phyloP scores from a whole-genome alignment of 2,329 filamentous ascomycete species.

The Didymella keratinophila region DNA sequence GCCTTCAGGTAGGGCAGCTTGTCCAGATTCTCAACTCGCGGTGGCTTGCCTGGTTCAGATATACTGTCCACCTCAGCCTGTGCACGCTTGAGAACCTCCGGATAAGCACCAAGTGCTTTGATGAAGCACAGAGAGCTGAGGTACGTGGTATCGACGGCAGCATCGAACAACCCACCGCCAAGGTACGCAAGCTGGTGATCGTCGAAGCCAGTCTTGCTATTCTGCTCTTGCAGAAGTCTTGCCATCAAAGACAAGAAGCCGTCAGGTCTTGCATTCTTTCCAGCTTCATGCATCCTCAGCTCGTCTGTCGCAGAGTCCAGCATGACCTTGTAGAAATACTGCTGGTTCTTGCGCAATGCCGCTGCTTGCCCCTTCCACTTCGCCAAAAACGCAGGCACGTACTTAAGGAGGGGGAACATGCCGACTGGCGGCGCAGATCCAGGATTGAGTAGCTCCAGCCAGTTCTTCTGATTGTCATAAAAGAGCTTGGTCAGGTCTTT shows the following conservation, averaged over 20 bases:
- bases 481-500: neutral
- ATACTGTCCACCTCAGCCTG: neutral
- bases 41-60: neutral
- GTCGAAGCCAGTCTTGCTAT: neutral
- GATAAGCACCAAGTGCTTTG: neutral
- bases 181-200: neutral
- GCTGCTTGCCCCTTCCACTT: neutral
- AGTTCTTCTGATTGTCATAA: neutral
- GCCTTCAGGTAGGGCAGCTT: neutral
- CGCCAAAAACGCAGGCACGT: neutral
- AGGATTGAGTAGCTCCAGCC: neutral
- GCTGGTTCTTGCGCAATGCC: neutral
- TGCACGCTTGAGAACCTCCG: neutral
- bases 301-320: neutral
- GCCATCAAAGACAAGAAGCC: neutral
- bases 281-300: neutral
- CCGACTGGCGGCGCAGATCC: neutral
- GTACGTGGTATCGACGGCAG: neutral
- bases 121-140: neutral
- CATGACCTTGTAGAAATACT: neutral
- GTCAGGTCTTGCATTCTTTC: neutral
- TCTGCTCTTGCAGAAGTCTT: neutral
- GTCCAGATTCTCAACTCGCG: neutral
- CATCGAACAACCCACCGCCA: neutral
- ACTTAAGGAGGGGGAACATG: neutral